Conservation (phyloP, 2,329 filamentous ascomycete genomes). For the Aspergillus sp. region DNA sequence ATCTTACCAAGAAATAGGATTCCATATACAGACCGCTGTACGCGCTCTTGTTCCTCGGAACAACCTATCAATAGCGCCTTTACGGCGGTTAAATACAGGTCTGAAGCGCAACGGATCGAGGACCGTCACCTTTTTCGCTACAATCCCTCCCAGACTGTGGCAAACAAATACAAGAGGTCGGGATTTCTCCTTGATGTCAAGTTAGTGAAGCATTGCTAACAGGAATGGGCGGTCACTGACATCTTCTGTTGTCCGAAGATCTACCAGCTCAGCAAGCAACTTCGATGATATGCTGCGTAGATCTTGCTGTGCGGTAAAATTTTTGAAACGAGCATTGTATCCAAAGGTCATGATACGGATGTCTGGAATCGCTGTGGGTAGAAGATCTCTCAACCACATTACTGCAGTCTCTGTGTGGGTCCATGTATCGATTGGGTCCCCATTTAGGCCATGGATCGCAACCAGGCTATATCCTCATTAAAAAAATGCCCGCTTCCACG, state of each 20-base stretch:
- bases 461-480: slow-evolving; percentile 6
- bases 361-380: slow-evolving; percentile 10
- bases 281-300: slow-evolving; percentile 10
- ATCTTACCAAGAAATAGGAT: slow-evolving; percentile 9
- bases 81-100: background rate
- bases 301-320: background rate
- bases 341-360: slow-evolving; percentile 15
- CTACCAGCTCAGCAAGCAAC: background rate
- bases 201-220: background rate
- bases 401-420: slow-evolving; percentile 7
- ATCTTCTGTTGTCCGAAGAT: background rate
- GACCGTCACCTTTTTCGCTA: slow-evolving; percentile 10
- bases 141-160: slow-evolving; percentile 12
- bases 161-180: slow-evolving; percentile 8
- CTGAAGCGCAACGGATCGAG: background rate
- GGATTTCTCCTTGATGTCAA: background rate
- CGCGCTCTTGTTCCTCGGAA: slow-evolving; percentile 3
- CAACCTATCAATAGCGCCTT: slow-evolving; percentile 9
- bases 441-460: slow-evolving; percentile 13
- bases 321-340: slow-evolving; percentile 7
- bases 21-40: slow-evolving; percentile 6
- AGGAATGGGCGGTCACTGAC: background rate
- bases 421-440: slow-evolving; percentile 11
- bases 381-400: slow-evolving; percentile 13
- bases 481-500: background rate